Conservation (phyloP, 768 basidiomycete genomes). For the Boletus coccyginus region DNA sequence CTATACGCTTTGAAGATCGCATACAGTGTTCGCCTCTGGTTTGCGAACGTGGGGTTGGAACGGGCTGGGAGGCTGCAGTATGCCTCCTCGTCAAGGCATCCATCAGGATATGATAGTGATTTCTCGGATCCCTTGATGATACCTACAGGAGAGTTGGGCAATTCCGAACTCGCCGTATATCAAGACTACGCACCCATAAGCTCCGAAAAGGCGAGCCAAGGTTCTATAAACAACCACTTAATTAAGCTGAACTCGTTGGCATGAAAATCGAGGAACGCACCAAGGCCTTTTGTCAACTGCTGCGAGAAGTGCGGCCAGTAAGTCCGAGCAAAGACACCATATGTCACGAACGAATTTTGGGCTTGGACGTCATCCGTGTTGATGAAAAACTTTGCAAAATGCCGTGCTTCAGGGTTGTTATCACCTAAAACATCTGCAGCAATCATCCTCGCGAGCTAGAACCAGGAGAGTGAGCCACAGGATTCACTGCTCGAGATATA, state of each 20-base stretch:
- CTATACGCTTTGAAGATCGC: constrained; percentile 52
- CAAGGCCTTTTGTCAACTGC: no score
- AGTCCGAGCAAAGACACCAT: constrained; percentile 41
- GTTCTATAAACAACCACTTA: no score
- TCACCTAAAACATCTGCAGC: constrained; percentile 19
- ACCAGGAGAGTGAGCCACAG: neutral
- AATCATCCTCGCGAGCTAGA: constrained; percentile 27
- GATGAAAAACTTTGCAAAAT: constrained; percentile 14
- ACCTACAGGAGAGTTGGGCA: constrained; percentile 30
- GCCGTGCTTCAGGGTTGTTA: constrained; percentile 1
- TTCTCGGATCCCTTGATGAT: constrained; percentile 70
- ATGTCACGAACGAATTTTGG: constrained; percentile 38
- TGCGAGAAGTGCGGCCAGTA: no score
- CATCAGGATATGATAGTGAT: constrained; percentile 33
- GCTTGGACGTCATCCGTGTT: constrained; percentile 11
- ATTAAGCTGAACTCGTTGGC: no score
- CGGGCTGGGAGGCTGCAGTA: constrained; percentile 32
- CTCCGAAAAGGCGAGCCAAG: constrained; percentile 44
- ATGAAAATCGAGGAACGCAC: no score
- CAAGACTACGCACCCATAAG: constrained; percentile 48
- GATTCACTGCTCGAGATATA: no score
- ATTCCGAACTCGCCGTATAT: neutral
- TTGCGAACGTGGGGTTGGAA: no score
- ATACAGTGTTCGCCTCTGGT: constrained; percentile 36
- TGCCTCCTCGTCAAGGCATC: constrained; percentile 40